These are phyloP conservation scores for Benincasa hispida DNA, from an alignment of 306 rosid genomes.

Conservation along the genomic window DNA sequence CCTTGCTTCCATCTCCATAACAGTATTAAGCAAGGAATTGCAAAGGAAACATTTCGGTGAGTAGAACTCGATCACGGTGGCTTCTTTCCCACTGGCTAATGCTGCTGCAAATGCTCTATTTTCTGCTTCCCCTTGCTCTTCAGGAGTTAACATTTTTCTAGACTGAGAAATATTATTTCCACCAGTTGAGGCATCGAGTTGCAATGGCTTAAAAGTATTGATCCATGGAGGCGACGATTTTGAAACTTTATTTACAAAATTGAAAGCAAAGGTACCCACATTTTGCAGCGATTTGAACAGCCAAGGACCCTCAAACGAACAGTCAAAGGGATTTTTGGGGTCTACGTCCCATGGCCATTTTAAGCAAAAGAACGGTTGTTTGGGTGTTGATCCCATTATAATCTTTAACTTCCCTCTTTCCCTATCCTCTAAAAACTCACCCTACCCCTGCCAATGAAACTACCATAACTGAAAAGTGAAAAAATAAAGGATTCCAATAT, in stretches of 20 bases:
- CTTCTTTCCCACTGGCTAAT: slow-evolving; percentile 60
- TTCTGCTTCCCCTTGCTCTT: slow-evolving; percentile 63
- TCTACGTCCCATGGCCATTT: slow-evolving; percentile 75
- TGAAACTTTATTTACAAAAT: slow-evolving; percentile 31
- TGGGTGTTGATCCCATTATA: slow-evolving; percentile 28
- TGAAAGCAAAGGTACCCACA: slow-evolving; percentile 37
- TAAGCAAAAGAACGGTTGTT: slow-evolving; percentile 36
- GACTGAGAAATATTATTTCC: slow-evolving; percentile 19
- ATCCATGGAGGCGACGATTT: slow-evolving; percentile 21
- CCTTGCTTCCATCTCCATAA: slow-evolving; percentile 48
- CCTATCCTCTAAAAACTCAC: background rate
- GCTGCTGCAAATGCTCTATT: slow-evolving; percentile 78
- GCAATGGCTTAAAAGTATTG: slow-evolving; percentile 18
- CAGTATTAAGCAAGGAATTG: slow-evolving; percentile 48
- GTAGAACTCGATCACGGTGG: slow-evolving; percentile 68
- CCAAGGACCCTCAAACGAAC: slow-evolving; percentile 68
- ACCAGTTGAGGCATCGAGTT: slow-evolving; percentile 10
- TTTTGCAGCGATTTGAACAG: slow-evolving; percentile 56
- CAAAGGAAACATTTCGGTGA: slow-evolving; percentile 81
- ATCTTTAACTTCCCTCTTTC: background rate
- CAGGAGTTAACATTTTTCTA: slow-evolving; percentile 17
- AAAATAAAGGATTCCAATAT: background rate
- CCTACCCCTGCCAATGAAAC: slow-evolving; percentile 2
- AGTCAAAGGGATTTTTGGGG: slow-evolving; percentile 22
- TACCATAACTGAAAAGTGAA: background rate